Percentiles rank a stretch among this genome's conserved stretches.
phyloP scores from a whole-genome alignment of 257 asterid genomes.

The Linderniella brevidens region DNA sequence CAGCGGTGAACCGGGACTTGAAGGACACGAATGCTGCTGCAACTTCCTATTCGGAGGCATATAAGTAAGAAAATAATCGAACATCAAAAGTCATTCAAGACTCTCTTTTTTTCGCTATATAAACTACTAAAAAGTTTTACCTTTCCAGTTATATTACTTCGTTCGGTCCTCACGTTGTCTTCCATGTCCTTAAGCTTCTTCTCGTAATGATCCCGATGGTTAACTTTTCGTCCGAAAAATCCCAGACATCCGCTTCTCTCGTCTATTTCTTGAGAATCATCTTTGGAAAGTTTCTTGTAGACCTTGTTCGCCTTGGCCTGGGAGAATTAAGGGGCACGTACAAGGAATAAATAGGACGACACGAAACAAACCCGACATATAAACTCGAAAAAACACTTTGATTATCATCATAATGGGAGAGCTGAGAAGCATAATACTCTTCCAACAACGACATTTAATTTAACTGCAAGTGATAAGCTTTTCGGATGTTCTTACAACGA shows the following conservation, averaged over 20 bases:
- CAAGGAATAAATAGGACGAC: conserved; percentile 13
- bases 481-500: conserved; percentile 52
- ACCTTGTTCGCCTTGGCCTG: conserved; percentile 48
- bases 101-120: too few relatives aligned
- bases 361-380: background rate
- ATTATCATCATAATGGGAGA: too few relatives aligned
- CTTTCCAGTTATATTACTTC: conserved; percentile 43
- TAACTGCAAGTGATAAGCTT: too few relatives aligned
- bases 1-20: conserved; percentile 71
- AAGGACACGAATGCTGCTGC: conserved; percentile 94
- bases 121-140: conserved; percentile 19
- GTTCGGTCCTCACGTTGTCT: conserved; percentile 49
- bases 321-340: conserved; percentile 13
- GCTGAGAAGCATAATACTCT: too few relatives aligned
- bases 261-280: conserved; percentile 22
- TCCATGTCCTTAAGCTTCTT: conserved; percentile 63
- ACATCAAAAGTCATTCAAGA: background rate
- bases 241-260: conserved; percentile 51
- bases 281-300: conserved; percentile 31
- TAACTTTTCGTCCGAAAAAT: conserved; percentile 37
- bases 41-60: conserved; percentile 49
- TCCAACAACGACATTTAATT: too few relatives aligned
- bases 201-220: conserved; percentile 42
- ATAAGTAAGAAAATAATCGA: background rate
- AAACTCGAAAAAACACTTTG: background rate